Conservation (phyloP, 768 basidiomycete species). For the Suillus subaureus region DNA sequence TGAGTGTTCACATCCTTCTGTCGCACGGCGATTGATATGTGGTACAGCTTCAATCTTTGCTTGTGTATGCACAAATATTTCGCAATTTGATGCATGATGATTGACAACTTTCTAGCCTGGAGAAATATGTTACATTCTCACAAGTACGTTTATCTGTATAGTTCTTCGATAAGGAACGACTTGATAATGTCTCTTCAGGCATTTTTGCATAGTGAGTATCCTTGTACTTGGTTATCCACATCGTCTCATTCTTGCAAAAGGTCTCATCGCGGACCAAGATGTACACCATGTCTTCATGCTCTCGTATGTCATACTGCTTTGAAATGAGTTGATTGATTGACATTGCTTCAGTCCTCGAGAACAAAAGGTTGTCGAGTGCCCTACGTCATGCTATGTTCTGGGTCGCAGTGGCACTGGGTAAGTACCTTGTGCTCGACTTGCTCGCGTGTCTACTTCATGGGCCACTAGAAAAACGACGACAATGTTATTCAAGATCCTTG, state of each 20-base stretch:
- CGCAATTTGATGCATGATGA: background rate
- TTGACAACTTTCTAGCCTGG: constrained; percentile 46
- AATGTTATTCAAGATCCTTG: constrained; percentile 76
- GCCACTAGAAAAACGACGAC: constrained; percentile 68
- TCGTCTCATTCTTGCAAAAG: constrained; percentile 12
- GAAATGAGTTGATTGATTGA: constrained; percentile 18
- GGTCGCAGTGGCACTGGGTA: constrained; percentile 79
- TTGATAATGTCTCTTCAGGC: constrained; percentile 15
- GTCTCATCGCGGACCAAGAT: constrained; percentile 24
- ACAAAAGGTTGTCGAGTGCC: constrained; percentile 60
- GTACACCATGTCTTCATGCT: constrained; percentile 31
- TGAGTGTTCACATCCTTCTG: background rate
- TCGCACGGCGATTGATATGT: background rate
- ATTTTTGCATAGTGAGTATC: constrained; percentile 21
- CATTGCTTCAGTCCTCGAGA: constrained; percentile 41
- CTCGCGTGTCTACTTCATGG: background rate
- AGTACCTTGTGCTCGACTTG: constrained; percentile 10
- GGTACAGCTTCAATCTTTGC: constrained; percentile 54
- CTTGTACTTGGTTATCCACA: background rate
- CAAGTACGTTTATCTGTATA: constrained; percentile 17
- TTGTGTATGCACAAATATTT: constrained; percentile 47
- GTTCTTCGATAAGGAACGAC: background rate
- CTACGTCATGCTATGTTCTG: constrained; percentile 63
- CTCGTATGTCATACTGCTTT: constrained; percentile 15
- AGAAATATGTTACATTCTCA: constrained; percentile 34